These are phyloP conservation scores for Knoxia roxburghii DNA, from an alignment of 257 asterid species.

Conservation along the genomic window DNA sequence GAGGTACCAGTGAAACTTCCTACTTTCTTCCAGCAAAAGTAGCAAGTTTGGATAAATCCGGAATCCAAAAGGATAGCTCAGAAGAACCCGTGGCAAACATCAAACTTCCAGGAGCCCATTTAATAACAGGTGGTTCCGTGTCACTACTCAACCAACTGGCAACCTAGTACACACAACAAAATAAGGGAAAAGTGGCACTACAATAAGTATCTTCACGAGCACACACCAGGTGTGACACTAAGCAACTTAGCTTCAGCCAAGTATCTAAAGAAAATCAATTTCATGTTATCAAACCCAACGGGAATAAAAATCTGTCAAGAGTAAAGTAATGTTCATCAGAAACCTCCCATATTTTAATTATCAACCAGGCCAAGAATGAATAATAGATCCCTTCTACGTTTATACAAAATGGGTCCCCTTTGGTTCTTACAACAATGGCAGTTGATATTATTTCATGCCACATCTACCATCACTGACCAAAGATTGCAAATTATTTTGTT, in stretches of 20 bases:
- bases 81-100: conserved; percentile 97
- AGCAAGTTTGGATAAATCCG: conserved; percentile 90
- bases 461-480: neutral
- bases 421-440: neutral
- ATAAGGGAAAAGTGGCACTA: neutral
- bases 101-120: conserved; percentile 93
- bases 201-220: neutral
- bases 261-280: neutral
- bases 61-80: conserved; percentile 92
- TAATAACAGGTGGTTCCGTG: conserved; percentile 78
- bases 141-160: conserved; percentile 96
- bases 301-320: too few species aligned
- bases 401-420: neutral
- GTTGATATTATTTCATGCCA: neutral
- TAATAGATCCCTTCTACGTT: neutral
- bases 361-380: neutral
- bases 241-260: conserved; percentile 2
- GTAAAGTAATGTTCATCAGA: neutral
- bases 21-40: conserved; percentile 87
- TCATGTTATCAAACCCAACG: too few species aligned
- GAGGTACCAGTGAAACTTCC: conserved; percentile 14
- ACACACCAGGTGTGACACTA: neutral
- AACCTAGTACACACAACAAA: conserved; percentile 40
- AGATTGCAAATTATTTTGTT: neutral
- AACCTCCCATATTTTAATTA: neutral